Base-by-base conservation (phyloP, 768 basidiomycete genomes). In the Auriscalpium vulgare region DNA sequence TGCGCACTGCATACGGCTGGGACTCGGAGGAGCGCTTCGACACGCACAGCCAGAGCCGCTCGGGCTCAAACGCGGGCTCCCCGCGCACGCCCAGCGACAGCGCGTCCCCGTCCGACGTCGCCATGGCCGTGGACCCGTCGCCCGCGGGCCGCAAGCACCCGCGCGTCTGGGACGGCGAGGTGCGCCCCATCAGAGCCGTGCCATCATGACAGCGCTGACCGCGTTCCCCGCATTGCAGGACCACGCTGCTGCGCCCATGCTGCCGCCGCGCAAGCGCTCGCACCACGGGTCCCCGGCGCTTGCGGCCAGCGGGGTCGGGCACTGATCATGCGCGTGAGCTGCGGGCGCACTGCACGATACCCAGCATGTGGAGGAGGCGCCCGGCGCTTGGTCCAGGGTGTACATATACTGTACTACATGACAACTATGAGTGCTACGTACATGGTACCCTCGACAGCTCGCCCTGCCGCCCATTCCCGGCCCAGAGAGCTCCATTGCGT, bases 21-120 rank as follows among this genome's bases (percentile, higher is more conserved):
- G 60, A 60, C 11, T 58, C 58, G 16, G 56, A 59, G 8, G 60
- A 59, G 9, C 60, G 60, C 4, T 59, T 59, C 8, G 59, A 60
- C 43, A 29, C 29, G 29, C 4, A 4, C 5, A 29, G 29, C 29
- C 47, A 48, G n/a, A 17, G n/a, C 51, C 51, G 49, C 23, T 50
- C 49, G 3, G 40, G 14, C 40, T 36, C 51, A 17, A 13, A 14
- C 11, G 2, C 35, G 5, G 51, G 43, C 8, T 61, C 60, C 10
- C 60, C 60, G 21, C 60, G 54, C 19, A 56, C 58, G 7, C 54
- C 60, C 13, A 62, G 55, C 29, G 50, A 59, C 1, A 62, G 60
- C 21, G 47, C 36, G 13, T 56, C 55, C 38, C 46, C 40, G 2
- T 37, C 58, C 9, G 59, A 55, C 29, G 29, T 29, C 50, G 51